These are phyloP conservation scores for Megacollybia marginata DNA, from an alignment of 768 basidiomycete genomes.

Conservation along the genomic window DNA sequence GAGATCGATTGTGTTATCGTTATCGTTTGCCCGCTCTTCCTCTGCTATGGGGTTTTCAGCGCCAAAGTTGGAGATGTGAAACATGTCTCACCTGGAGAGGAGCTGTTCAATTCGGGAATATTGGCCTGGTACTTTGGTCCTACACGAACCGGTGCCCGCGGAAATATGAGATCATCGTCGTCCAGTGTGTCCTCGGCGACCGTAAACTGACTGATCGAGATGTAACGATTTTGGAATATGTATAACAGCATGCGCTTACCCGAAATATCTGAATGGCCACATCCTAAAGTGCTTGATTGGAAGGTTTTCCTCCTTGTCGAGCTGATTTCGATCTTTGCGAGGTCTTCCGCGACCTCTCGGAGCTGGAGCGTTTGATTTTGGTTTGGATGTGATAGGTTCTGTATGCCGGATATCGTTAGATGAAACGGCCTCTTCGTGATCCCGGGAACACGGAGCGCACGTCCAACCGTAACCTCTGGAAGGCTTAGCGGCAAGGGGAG, in stretches of 20 bases:
- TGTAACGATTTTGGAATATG: neutral
- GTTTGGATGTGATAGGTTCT: slow-evolving; percentile 40
- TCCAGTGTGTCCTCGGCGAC: slow-evolving; percentile 91
- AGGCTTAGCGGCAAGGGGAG: slow-evolving; percentile 85
- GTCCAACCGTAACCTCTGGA: slow-evolving; percentile 97
- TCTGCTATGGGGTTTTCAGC: slow-evolving; percentile 24
- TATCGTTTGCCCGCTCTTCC: slow-evolving; percentile 51
- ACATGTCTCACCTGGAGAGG: slow-evolving; percentile 30
- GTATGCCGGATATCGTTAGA: slow-evolving; percentile 60
- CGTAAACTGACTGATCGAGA: slow-evolving; percentile 64
- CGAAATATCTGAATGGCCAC: slow-evolving; percentile 97
- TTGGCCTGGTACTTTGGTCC: slow-evolving; percentile 80
- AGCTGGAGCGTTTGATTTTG: slow-evolving; percentile 68
- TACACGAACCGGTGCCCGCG: slow-evolving; percentile 85
- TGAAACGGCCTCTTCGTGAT: slow-evolving; percentile 82
- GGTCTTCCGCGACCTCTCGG: slow-evolving; percentile 69
- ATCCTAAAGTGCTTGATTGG: slow-evolving; percentile 80
- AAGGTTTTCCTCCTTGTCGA: slow-evolving; percentile 71
- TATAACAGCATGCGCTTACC: slow-evolving; percentile 43
- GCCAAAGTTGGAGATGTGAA: slow-evolving; percentile 1
- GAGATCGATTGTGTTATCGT: slow-evolving; percentile 68
- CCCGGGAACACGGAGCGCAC: slow-evolving; percentile 85
- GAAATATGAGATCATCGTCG: slow-evolving; percentile 95
- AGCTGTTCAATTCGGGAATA: slow-evolving; percentile 38
- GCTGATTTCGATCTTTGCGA: slow-evolving; percentile 64